A percentile compares a stretch with the other conserved stretches of the same genome.
phyloP scores from a whole-genome alignment of 2,329 filamentous ascomycete genomes.

The Coleophoma crateriformis region DNA sequence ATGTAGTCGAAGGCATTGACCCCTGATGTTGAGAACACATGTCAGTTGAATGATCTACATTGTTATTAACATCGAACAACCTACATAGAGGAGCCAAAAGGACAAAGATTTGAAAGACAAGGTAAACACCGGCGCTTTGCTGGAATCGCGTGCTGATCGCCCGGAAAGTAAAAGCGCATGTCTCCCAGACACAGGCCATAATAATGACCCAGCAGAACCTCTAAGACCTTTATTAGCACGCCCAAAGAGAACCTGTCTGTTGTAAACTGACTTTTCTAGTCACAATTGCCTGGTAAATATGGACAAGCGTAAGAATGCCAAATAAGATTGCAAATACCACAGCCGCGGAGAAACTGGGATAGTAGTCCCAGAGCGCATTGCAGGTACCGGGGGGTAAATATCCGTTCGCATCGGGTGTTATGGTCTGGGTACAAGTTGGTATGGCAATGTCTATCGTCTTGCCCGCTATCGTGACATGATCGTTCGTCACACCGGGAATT shows the following conservation, averaged over 20 bases:
- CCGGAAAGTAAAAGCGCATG: conserved; percentile 31
- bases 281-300: conserved; percentile 26
- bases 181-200: conserved; percentile 35
- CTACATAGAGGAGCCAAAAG: conserved; percentile 25
- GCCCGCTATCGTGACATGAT: conserved; percentile 20
- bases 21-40: conserved; percentile 2
- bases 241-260: neutral
- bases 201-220: conserved; percentile 36
- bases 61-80: neutral
- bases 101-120: conserved; percentile 33
- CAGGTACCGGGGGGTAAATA: conserved; percentile 30
- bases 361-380: conserved; percentile 27
- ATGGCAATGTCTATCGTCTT: conserved; percentile 16
- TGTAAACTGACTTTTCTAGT: conserved; percentile 23
- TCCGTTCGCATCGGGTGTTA: conserved; percentile 28
- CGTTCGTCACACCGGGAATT: conserved; percentile 22
- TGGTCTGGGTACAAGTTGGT: conserved; percentile 32
- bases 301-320: conserved; percentile 22
- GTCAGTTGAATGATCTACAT: neutral
- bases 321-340: conserved; percentile 27
- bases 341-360: conserved; percentile 29
- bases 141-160: conserved; percentile 34
- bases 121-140: conserved; percentile 24
- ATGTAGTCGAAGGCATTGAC: conserved; percentile 25
- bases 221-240: conserved; percentile 6